phyloP scores from a whole-genome alignment of 495 filamentous ascomycete genomes.

The Parachaetomium inaequale region DNA sequence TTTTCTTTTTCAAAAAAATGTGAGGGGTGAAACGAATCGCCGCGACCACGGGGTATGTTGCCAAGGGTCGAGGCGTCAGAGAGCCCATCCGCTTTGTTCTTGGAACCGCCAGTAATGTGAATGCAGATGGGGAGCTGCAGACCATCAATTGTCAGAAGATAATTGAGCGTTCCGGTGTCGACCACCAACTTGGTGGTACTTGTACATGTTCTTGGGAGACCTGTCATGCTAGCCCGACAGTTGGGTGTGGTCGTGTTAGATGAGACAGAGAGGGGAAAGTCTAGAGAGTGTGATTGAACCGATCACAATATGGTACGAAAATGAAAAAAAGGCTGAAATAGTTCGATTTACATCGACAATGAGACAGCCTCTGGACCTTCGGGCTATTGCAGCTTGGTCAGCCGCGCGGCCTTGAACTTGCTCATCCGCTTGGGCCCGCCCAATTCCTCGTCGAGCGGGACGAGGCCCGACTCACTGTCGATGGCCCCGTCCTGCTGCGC shows the following conservation, averaged over 20 bases:
- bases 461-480: constrained; percentile 30
- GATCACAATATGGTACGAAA: constrained; percentile 1
- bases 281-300: not conserved
- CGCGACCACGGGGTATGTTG: constrained; percentile 40
- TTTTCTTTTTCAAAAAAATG: constrained; percentile 30
- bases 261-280: not conserved
- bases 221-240: not conserved
- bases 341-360: constrained; percentile 26
- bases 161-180: constrained; percentile 41
- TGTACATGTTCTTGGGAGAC: too few relatives aligned
- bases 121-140: constrained; percentile 51
- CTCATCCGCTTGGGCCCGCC: constrained; percentile 69
- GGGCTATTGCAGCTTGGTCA: constrained; percentile 45
- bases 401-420: constrained; percentile 81
- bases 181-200: constrained; percentile 7
- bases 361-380: constrained; percentile 11
- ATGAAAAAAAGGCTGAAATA: constrained; percentile 14
- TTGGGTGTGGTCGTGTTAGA: not conserved
- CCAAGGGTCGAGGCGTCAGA: constrained; percentile 54
- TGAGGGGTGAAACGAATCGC: constrained; percentile 61
- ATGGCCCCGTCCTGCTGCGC: constrained; percentile 55
- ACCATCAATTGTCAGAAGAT: constrained; percentile 54
- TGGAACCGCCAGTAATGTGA: constrained; percentile 52
- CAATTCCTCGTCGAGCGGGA: constrained; percentile 64
- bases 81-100: constrained; percentile 52